These are phyloP conservation scores for Coemansia sp. DNA, from an alignment of 192 early-diverging fungal species.

Conservation along the genomic window DNA sequence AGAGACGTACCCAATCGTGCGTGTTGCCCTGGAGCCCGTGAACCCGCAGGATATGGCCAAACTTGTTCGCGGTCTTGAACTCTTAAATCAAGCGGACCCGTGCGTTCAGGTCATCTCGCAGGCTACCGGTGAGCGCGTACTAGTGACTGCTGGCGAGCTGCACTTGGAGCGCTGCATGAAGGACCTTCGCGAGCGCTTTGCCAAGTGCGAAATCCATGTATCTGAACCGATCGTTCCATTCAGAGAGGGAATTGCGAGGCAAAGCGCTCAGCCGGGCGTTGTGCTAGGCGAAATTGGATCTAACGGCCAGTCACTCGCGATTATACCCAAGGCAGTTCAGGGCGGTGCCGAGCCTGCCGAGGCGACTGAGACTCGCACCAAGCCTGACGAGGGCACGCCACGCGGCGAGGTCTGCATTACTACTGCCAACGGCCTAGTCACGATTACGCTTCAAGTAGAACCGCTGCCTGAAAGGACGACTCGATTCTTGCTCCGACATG, in stretches of 20 bases:
- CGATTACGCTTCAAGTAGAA: constrained; percentile 45
- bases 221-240: constrained; percentile 97
- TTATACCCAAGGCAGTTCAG: constrained; percentile 26
- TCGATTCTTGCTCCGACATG: constrained; percentile 43
- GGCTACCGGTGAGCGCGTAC: constrained; percentile 96
- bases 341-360: not conserved
- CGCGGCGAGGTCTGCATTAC: constrained; percentile 52
- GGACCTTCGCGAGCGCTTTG: constrained; percentile 93
- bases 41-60: constrained; percentile 88
- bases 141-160: constrained; percentile 95
- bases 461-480: constrained; percentile 51
- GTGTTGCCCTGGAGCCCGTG: constrained; percentile 94
- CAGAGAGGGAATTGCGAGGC: constrained; percentile 85
- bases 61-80: constrained; percentile 81
- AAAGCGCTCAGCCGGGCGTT: constrained; percentile 43
- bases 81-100: constrained; percentile 95
- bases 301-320: constrained; percentile 43
- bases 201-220: constrained; percentile 90
- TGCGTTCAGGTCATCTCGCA: constrained; percentile 91
- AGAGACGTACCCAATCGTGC: constrained; percentile 86
- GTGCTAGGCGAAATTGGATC: constrained; percentile 41
- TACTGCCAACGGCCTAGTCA: constrained; percentile 50
- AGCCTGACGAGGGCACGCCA: constrained; percentile 21
- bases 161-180: constrained; percentile 96
- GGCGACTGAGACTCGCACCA: constrained; percentile 15